phyloP scores from a whole-genome alignment of 2,329 filamentous ascomycete species.

The Alternaria hordeiaustralica region DNA sequence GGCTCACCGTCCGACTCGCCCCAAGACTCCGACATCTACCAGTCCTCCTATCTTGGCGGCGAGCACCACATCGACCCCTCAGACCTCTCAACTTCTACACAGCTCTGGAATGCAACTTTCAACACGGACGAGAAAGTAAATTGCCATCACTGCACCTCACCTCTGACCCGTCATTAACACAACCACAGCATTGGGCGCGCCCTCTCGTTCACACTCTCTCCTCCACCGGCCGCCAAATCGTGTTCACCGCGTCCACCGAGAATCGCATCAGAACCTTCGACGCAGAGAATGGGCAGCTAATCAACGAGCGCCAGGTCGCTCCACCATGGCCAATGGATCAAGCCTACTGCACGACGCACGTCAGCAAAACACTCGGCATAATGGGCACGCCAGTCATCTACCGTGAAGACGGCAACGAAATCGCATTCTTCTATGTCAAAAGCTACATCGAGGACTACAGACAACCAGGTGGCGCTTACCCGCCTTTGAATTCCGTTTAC shows the following conservation, averaged over 20 bases:
- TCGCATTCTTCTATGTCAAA: constrained; percentile 38
- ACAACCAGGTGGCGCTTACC: constrained; percentile 33
- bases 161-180: not conserved
- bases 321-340: constrained; percentile 23
- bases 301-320: constrained; percentile 19
- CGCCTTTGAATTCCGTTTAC: constrained; percentile 48
- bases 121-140: constrained; percentile 41
- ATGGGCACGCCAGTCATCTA: constrained; percentile 30
- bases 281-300: constrained; percentile 20
- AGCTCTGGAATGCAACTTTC: constrained; percentile 47
- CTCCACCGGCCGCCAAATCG: constrained; percentile 23
- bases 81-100: constrained; percentile 48
- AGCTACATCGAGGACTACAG: constrained; percentile 36
- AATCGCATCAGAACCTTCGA: constrained; percentile 29
- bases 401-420: constrained; percentile 35
- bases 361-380: constrained; percentile 25
- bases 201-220: constrained; percentile 55
- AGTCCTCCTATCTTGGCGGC: constrained; percentile 29
- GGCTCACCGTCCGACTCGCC: constrained; percentile 21
- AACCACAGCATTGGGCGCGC: constrained; percentile 54
- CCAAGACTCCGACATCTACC: constrained; percentile 22
- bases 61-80: constrained; percentile 53
- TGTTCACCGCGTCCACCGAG: constrained; percentile 26
- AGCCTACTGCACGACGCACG: constrained; percentile 14
- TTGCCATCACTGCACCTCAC: not conserved